A percentile compares a stretch with the other conserved stretches of the same genome.
Conservation (phyloP, 2,329 filamentous ascomycete species). For the Aureobasidium musti region DNA sequence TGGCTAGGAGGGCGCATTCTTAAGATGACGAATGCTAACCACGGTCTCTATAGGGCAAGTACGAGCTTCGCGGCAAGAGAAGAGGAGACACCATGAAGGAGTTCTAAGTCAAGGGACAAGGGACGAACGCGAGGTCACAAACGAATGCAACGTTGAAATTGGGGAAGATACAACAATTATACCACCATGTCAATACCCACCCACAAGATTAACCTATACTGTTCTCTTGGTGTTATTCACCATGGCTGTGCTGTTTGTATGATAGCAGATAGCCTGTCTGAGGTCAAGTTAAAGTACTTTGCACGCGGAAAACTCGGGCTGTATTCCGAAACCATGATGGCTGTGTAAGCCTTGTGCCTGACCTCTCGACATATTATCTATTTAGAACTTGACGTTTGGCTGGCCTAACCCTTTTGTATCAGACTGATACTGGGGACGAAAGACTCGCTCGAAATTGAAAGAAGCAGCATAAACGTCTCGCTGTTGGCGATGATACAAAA, state of each 20-base stretch:
- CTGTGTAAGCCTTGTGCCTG: slow-evolving; percentile 12
- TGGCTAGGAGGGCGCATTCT: not conserved
- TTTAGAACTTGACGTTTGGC: not conserved
- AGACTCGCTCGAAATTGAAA: not conserved
- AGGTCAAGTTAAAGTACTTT: not conserved
- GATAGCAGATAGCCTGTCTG: not conserved
- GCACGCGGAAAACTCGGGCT: not conserved
- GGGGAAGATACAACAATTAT: slow-evolving; percentile 23
- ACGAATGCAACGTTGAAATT: slow-evolving; percentile 4
- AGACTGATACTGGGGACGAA: no score
- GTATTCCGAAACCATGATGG: not conserved
- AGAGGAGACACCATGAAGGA: slow-evolving; percentile 82
- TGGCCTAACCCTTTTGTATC: not conserved
- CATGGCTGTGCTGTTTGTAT: not conserved
- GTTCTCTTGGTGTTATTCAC: not conserved
- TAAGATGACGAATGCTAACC: slow-evolving; percentile 28
- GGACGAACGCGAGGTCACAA: slow-evolving; percentile 10
- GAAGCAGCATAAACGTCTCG: not conserved
- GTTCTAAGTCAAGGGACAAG: slow-evolving; percentile 55
- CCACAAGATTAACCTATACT: not conserved
- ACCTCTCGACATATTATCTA: not conserved
- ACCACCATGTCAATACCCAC: slow-evolving; percentile 26
- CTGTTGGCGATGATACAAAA: no score
- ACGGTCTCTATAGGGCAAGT: slow-evolving; percentile 69
- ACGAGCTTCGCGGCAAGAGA: slow-evolving; percentile 80